Conservation (phyloP, 257 asterid species). For the Solanum lignicaule region DNA sequence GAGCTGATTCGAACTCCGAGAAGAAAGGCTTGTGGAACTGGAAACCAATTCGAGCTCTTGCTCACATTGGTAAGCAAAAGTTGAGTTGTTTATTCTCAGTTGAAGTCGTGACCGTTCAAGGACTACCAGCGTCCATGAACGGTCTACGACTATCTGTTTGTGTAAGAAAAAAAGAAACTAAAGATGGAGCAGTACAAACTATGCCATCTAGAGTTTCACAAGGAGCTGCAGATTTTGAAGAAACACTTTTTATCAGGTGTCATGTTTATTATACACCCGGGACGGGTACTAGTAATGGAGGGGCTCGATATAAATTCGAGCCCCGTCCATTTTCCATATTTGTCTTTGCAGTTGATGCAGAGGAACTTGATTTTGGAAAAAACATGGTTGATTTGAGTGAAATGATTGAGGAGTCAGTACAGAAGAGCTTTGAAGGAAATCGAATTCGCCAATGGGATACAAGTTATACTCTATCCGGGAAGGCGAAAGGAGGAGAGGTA, state of each 20-base stretch:
- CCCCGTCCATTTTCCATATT: conserved; percentile 68
- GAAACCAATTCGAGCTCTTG: conserved; percentile 78
- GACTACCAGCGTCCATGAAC: conserved; percentile 74
- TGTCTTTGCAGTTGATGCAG: conserved; percentile 76
- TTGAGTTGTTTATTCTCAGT: conserved; percentile 78
- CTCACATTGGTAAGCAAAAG: conserved; percentile 79
- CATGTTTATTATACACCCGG: conserved; percentile 66
- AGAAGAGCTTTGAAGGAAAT: conserved; percentile 56
- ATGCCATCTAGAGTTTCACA: conserved; percentile 87
- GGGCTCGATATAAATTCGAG: conserved; percentile 48
- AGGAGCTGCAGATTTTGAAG: conserved; percentile 85
- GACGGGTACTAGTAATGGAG: neutral
- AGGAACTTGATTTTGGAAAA: conserved; percentile 64
- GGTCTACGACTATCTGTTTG: conserved; percentile 79
- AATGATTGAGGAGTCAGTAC: conserved; percentile 65
- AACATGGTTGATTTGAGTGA: conserved; percentile 54
- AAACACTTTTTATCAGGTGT: conserved; percentile 70
- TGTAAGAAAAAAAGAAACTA: conserved; percentile 66
- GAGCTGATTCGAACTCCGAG: conserved; percentile 9
- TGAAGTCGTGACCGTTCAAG: conserved; percentile 61
- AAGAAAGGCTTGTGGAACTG: conserved; percentile 79
- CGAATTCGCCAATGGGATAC: conserved; percentile 74
- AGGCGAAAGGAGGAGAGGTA: conserved; percentile 88
- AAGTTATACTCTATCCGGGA: conserved; percentile 44
- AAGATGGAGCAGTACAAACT: conserved; percentile 70